Evolutionary conservation across 768 basidiomycete genomes (phyloP).

Genomic region (Pluteus cervinus): DNA sequence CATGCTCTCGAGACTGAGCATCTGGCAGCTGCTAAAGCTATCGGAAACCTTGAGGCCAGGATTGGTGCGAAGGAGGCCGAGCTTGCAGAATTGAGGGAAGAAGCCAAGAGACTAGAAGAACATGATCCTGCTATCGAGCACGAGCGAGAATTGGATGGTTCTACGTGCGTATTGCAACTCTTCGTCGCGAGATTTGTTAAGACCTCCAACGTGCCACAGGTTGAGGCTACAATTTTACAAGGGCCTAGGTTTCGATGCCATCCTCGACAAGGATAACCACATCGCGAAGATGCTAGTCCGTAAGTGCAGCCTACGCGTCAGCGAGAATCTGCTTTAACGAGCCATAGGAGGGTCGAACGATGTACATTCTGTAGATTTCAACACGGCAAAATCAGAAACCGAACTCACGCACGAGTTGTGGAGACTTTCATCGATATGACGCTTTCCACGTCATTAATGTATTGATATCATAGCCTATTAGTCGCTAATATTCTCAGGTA

Average conservation of each 20-base stretch:
- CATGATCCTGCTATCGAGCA: slow-evolving; percentile 73
- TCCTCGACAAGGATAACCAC: slow-evolving; percentile 45
- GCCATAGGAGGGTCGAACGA: slow-evolving; percentile 38
- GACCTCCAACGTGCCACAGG: slow-evolving; percentile 27
- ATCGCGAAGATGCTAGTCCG: slow-evolving; percentile 62
- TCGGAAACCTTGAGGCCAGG: slow-evolving; percentile 64
- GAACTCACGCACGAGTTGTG: slow-evolving; percentile 37
- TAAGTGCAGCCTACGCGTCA: slow-evolving; percentile 28
- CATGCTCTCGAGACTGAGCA: slow-evolving; percentile 62
- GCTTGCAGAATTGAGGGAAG: slow-evolving; percentile 61
- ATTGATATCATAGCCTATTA: too few species aligned
- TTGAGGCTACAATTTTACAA: slow-evolving; percentile 64
- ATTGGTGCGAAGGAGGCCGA: slow-evolving; percentile 67
- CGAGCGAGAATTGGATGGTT: slow-evolving; percentile 61
- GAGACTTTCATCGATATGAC: slow-evolving; percentile 39
- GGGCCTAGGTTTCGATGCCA: slow-evolving; percentile 65
- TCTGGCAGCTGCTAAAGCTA: slow-evolving; percentile 65
- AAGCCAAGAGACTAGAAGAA: slow-evolving; percentile 51
- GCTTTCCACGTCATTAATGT: too few species aligned
- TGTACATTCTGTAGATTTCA: slow-evolving; percentile 34
- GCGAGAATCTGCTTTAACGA: slow-evolving; percentile 1
- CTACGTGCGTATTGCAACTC: slow-evolving; percentile 41
- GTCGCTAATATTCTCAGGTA: too few species aligned
- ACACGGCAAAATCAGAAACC: slow-evolving; percentile 23
- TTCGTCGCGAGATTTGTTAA: not conserved